Conservation (phyloP, 1,284 basidiomycete genomes). For the Trametes polyzona region DNA sequence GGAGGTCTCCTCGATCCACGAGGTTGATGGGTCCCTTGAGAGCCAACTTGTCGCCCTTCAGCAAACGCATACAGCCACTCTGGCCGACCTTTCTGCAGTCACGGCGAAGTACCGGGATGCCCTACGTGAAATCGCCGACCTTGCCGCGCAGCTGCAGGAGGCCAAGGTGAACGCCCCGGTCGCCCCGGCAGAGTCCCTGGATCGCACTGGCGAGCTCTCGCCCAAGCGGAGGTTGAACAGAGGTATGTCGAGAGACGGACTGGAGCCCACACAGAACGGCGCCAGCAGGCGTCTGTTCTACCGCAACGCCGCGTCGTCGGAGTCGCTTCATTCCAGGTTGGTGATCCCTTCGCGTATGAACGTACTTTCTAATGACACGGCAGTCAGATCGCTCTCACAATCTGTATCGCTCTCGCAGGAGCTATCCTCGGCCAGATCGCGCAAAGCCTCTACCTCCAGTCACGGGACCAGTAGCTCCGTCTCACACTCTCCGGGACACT, state of each 20-base stretch:
- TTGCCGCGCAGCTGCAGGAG: conserved; percentile 84
- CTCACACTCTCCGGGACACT: conserved; percentile 49
- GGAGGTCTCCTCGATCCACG: conserved; percentile 28
- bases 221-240: conserved; percentile 56
- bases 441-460: conserved; percentile 77
- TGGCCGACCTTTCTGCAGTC: conserved; percentile 78
- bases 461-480: conserved; percentile 66
- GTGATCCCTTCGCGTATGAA: conserved; percentile 22
- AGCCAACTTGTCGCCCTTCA: conserved; percentile 68
- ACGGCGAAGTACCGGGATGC: conserved; percentile 86
- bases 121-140: conserved; percentile 85
- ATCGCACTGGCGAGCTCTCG: conserved; percentile 49
- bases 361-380: conserved; percentile 23
- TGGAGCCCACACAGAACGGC: conserved; percentile 52
- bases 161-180: conserved; percentile 55
- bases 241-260: conserved; percentile 50
- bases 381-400: conserved; percentile 69
- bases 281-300: conserved; percentile 63
- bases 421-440: conserved; percentile 87
- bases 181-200: conserved; percentile 54
- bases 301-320: conserved; percentile 80
- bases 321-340: conserved; percentile 83
- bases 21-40: conserved; percentile 46
- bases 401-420: conserved; percentile 95
- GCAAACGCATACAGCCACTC: conserved; percentile 77